Conservation (phyloP, 768 basidiomycete genomes). For the Chalciporus piperatus region DNA sequence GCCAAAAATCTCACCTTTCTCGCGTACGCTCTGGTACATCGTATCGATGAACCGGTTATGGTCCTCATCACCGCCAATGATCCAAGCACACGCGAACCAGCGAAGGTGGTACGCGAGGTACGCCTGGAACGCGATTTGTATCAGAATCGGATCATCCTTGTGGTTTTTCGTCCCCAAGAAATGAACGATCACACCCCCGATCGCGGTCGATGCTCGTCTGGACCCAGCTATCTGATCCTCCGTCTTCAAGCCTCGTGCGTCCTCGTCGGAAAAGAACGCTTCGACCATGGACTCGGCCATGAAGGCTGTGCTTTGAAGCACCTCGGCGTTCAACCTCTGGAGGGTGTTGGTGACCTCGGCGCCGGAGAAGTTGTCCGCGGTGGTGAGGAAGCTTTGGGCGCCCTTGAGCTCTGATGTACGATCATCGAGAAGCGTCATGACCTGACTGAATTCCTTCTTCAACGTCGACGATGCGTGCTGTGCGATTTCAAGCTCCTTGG, state of each 20-base stretch:
- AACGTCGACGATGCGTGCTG: conserved; percentile 29
- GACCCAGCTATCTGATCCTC: conserved; percentile 24
- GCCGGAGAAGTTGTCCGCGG: conserved; percentile 41
- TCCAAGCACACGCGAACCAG: conserved; percentile 30
- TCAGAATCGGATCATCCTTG: conserved; percentile 33
- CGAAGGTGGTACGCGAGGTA: conserved; percentile 25
- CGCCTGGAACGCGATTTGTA: conserved; percentile 37
- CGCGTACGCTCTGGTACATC: conserved; percentile 35
- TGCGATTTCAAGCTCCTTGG: conserved; percentile 18
- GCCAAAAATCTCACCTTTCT: conserved; percentile 29
- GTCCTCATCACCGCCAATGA: conserved; percentile 26
- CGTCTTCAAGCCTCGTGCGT: conserved; percentile 7
- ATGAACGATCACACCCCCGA: conserved; percentile 25
- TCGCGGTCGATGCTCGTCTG: conserved; percentile 17
- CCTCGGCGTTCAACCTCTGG: conserved; percentile 45
- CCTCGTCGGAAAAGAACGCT: conserved; percentile 29
- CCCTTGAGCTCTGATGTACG: conserved; percentile 45
- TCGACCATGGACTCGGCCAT: conserved; percentile 50
- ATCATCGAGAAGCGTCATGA: conserved; percentile 33
- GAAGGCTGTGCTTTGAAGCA: conserved; percentile 46
- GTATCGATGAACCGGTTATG: conserved; percentile 21
- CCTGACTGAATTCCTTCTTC: conserved; percentile 28
- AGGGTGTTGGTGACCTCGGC: conserved; percentile 45
- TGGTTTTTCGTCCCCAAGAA: conserved; percentile 30
- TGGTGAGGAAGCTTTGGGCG: conserved; percentile 45